Evolutionary conservation across 2,329 filamentous ascomycete genomes (phyloP).

Genomic region (Meredithiella fracta): DNA sequence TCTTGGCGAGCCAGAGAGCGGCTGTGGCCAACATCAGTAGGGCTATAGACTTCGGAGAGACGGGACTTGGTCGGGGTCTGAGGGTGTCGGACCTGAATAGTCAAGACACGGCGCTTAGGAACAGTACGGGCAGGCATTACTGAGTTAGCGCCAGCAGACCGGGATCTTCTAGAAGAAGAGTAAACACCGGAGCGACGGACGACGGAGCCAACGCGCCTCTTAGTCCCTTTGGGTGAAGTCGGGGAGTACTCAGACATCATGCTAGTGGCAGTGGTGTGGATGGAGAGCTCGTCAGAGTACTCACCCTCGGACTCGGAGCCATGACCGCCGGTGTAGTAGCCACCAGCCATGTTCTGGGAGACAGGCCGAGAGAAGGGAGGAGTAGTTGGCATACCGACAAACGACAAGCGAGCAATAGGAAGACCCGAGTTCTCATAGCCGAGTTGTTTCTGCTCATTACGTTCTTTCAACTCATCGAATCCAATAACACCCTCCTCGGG

Average conservation of each 20-base stretch:
- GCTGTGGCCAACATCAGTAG: not conserved
- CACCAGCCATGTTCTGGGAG: conserved; percentile 6
- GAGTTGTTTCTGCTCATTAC: conserved; percentile 10
- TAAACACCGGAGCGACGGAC: conserved; percentile 4
- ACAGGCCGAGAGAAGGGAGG: conserved; percentile 8
- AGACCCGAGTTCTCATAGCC: conserved; percentile 12
- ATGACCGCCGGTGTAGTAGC: not conserved
- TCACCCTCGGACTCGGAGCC: conserved; percentile 2
- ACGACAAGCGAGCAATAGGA: conserved; percentile 13
- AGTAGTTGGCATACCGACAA: conserved; percentile 11
- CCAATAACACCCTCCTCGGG: conserved; percentile 12
- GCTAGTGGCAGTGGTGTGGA: conserved; percentile 6
- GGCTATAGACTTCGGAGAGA: conserved; percentile 7
- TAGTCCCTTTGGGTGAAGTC: not conserved
- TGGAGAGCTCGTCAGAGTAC: conserved; percentile 3
- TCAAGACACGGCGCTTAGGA: conserved; percentile 10
- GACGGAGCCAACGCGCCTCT: not conserved
- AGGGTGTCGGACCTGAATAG: conserved; percentile 13
- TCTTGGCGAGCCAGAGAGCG: not conserved
- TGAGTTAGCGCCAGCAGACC: not conserved
- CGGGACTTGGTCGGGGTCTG: conserved; percentile 4
- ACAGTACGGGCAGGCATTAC: not conserved
- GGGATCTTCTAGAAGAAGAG: not conserved
- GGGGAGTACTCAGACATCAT: conserved; percentile 2
- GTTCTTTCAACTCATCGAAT: conserved; percentile 12